Base-by-base conservation (phyloP, 805 yeast species). In the Torulaspora delbrueckii region DNA sequence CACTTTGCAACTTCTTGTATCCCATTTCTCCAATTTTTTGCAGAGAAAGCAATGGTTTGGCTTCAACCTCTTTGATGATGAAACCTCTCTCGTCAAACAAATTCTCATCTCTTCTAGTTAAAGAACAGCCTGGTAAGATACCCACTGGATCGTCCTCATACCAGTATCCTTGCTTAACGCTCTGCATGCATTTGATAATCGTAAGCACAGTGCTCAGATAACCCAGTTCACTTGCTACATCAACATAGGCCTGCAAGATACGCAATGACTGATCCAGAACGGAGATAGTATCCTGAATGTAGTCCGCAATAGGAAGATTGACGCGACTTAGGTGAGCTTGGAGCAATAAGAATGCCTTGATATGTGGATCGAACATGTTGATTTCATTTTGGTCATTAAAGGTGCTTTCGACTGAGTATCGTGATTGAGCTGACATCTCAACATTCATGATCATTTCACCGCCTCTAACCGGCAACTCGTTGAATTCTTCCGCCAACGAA, bases 261-360 rank as follows among this genome's bases (percentile, higher is more conserved):
- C 99, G 95, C 59, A 93, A 71, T 6, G 95, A 81, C 68, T 93
- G 99, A 60, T 95, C 99, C 46, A 93, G 70, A 8, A 93, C 96
- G 0, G 97, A 82, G 10, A 89, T 79, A 0, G 96, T 89, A 65
- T 93, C 99, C 61, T 91, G 98, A 8, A 84, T 74, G 62, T 93
- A 93, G 71, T 93, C 99, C 0, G 96, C 95, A 58, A 93, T 86
- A 1, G 98, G 99, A 39, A 93, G 70, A 48, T 86, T 93, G 5
- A 83, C 58, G 43, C 96, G 72, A 7, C 88, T 79, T 42, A 91
- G 74, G 59, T 91, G 91, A 0, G 95, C 90, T 65, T 91, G 96
- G 12, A 90, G 57, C 34, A 91, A 65, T 32, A 90, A 69, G 58
- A 88, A 88, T 0, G 91, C 79, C 58, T 90, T 90, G 56, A 83